Conservation (phyloP, 1,139 yeast species). For the Lodderomyces parapsilosis region DNA sequence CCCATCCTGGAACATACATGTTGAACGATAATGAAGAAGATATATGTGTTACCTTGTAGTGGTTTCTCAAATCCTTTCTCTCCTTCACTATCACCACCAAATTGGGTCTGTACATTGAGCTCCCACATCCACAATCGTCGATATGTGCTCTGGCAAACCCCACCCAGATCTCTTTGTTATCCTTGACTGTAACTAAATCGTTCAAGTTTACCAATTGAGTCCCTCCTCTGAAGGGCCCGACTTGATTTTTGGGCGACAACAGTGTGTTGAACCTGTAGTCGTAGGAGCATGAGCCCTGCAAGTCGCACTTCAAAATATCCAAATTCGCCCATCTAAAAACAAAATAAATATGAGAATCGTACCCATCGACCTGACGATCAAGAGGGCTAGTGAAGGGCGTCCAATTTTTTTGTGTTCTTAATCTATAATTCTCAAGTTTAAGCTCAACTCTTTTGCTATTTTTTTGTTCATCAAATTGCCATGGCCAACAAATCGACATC, state of each 20-base stretch:
- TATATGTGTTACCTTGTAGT: conserved; percentile 26
- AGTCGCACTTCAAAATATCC: conserved; percentile 26
- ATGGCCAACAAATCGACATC: conserved; percentile 40
- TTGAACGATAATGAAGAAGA: conserved; percentile 40
- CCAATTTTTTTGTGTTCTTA: conserved; percentile 30
- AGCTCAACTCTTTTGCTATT: conserved; percentile 31
- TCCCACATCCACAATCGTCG: conserved; percentile 47
- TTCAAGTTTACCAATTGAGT: conserved; percentile 26
- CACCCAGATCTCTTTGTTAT: conserved; percentile 42
- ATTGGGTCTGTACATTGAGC: conserved; percentile 47
- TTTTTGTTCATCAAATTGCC: conserved; percentile 26
- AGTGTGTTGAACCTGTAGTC: conserved; percentile 24
- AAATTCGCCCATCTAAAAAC: conserved; percentile 29
- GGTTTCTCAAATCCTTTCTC: conserved; percentile 1
- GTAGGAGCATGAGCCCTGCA: conserved; percentile 23
- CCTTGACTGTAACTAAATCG: conserved; percentile 10
- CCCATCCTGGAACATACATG: conserved; percentile 36
- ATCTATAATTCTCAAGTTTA: conserved; percentile 17
- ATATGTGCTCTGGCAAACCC: conserved; percentile 51
- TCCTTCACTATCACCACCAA: conserved; percentile 24
- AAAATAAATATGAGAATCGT: conserved; percentile 24
- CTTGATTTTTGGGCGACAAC: conserved; percentile 16
- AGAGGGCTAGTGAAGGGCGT: conserved; percentile 26
- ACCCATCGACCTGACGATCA: conserved; percentile 15
- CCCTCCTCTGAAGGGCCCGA: conserved; percentile 37